A percentile compares a stretch with the other conserved stretches of the same genome.
Evolutionary conservation across 2,329 filamentous ascomycete genomes (phyloP).

Genomic region (Penicillium sclerotigenum): DNA sequence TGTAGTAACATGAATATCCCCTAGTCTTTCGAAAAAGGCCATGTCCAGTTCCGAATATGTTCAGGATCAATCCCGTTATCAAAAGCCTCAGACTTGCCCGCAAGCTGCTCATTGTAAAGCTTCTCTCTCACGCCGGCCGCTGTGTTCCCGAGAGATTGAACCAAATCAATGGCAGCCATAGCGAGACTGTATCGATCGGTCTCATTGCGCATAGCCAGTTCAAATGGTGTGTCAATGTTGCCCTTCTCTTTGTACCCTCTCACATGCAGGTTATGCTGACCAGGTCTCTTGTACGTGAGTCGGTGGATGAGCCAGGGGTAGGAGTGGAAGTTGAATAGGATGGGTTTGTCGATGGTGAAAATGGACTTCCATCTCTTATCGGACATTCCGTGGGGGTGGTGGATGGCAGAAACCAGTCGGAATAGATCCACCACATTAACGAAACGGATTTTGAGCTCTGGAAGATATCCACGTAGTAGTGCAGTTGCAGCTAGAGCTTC

Average conservation of each 20-base stretch:
- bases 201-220: conserved; percentile 73
- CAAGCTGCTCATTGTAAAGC: conserved; percentile 63
- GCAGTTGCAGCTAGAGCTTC: conserved; percentile 73
- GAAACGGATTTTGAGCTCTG: conserved; percentile 70
- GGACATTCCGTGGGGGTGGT: conserved; percentile 71
- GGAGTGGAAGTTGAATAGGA: conserved; percentile 82
- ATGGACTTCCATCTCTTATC: conserved; percentile 64
- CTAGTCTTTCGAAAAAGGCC: conserved; percentile 47
- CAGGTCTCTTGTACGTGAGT: conserved; percentile 71
- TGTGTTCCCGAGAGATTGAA: conserved; percentile 61
- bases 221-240: conserved; percentile 77
- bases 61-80: conserved; percentile 69
- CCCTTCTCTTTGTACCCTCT: conserved; percentile 78
- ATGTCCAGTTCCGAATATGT: conserved; percentile 63
- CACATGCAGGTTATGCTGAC: conserved; percentile 67
- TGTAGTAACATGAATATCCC: neutral
- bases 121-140: conserved; percentile 61
- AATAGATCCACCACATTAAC: conserved; percentile 80
- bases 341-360: conserved; percentile 68
- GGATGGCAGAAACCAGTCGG: conserved; percentile 67
- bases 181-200: conserved; percentile 75
- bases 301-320: conserved; percentile 79
- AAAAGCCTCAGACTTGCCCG: conserved; percentile 62
- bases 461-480: conserved; percentile 67
- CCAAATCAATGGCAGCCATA: conserved; percentile 70